Conservation (phyloP, 176 grass and related monocot genomes). For the Olyra latifolia region DNA sequence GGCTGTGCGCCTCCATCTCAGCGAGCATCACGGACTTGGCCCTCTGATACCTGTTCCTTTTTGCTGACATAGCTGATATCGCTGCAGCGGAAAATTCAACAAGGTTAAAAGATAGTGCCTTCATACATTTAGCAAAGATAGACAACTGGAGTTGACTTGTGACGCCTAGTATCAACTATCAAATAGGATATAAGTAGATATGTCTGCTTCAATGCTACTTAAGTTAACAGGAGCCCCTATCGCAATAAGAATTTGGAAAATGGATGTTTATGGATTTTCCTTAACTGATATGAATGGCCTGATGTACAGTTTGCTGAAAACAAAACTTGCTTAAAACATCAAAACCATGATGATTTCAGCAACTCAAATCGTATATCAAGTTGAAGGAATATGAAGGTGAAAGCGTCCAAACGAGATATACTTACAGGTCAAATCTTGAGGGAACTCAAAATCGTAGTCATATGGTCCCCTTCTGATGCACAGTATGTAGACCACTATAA, state of each 20-base stretch:
- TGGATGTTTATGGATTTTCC: background rate
- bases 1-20: slow-evolving; percentile 80
- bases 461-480: slow-evolving; percentile 74
- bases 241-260: background rate
- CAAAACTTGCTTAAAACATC: background rate
- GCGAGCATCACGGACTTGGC: slow-evolving; percentile 92
- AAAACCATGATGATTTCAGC: background rate
- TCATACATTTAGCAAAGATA: background rate
- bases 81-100: slow-evolving; percentile 8
- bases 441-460: slow-evolving; percentile 97
- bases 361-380: background rate
- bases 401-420: background rate
- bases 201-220: background rate
- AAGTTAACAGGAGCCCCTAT: background rate
- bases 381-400: background rate
- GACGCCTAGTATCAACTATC: background rate
- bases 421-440: slow-evolving; percentile 96
- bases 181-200: background rate
- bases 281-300: background rate
- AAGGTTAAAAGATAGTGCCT: background rate
- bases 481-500: slow-evolving; percentile 80
- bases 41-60: slow-evolving; percentile 96
- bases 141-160: background rate
- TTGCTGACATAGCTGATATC: slow-evolving; percentile 79
- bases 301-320: background rate